Evolutionary conservation across 768 basidiomycete genomes (phyloP).

Genomic region (Leccinum disarticulatum): DNA sequence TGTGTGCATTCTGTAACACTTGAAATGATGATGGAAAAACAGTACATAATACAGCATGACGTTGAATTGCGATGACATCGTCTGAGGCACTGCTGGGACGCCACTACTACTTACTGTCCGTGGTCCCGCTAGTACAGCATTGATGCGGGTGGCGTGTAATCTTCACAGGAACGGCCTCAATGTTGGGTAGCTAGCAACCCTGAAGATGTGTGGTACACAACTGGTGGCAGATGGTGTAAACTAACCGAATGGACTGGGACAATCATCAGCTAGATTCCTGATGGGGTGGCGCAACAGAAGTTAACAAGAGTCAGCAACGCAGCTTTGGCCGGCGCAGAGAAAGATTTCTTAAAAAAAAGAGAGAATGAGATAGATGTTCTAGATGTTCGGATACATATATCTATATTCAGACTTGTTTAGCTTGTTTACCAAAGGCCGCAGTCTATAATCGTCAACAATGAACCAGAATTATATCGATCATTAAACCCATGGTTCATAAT

Average conservation of each 20-base stretch:
- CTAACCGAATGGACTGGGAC: too few relatives aligned
- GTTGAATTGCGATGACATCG: not conserved
- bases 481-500: not conserved
- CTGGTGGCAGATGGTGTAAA: too few relatives aligned
- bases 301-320: not conserved
- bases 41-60: not conserved
- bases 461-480: not conserved
- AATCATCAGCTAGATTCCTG: too few relatives aligned
- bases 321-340: not conserved
- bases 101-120: too few relatives aligned
- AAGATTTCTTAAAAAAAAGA: not conserved
- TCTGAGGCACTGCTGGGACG: not conserved
- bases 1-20: not conserved
- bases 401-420: too few relatives aligned
- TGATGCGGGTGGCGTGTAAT: not conserved
- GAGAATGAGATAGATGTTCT: too few relatives aligned
- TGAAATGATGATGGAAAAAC: not conserved
- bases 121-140: not conserved
- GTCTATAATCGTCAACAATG: not conserved
- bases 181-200: too few relatives aligned
- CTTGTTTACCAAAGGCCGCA: too few relatives aligned
- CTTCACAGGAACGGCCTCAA: too few relatives aligned
- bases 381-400: too few relatives aligned
- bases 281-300: not conserved
- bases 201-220: too few relatives aligned